Conservation (phyloP, 2,329 filamentous ascomycete species). For the Lachnellula cervina region DNA sequence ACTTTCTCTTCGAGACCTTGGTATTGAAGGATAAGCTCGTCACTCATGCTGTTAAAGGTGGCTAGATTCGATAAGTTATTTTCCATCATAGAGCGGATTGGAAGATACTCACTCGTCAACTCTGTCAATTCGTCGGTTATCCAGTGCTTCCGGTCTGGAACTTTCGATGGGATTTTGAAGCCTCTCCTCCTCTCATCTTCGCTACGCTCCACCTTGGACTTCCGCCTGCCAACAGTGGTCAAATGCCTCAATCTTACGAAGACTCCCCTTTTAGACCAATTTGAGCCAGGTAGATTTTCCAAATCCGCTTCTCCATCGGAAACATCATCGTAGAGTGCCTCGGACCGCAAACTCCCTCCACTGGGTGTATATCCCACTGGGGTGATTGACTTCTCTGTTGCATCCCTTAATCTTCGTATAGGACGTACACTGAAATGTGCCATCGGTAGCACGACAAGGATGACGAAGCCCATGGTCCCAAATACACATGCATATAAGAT, state of each 20-base stretch:
- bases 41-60: constrained; percentile 92
- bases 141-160: constrained; percentile 67
- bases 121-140: constrained; percentile 84
- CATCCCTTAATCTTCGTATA: constrained; percentile 37
- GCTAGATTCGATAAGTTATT: constrained; percentile 47
- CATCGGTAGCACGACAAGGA: constrained; percentile 69
- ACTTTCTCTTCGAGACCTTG: constrained; percentile 80
- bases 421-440: constrained; percentile 79
- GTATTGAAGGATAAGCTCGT: constrained; percentile 84
- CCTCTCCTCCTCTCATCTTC: constrained; percentile 34
- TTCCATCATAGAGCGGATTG: neutral
- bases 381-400: constrained; percentile 29
- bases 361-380: constrained; percentile 30
- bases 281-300: constrained; percentile 23
- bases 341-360: constrained; percentile 26
- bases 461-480: constrained; percentile 68
- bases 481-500: constrained; percentile 84
- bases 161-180: constrained; percentile 82
- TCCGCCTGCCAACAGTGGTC: constrained; percentile 20
- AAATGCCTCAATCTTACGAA: constrained; percentile 26
- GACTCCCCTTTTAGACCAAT: constrained; percentile 30
- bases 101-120: constrained; percentile 21
- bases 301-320: constrained; percentile 22
- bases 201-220: constrained; percentile 36
- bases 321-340: constrained; percentile 17